Evolutionary conservation across 176 grass and related monocot genomes (phyloP).

Genomic region (Pontederia paniculata): DNA sequence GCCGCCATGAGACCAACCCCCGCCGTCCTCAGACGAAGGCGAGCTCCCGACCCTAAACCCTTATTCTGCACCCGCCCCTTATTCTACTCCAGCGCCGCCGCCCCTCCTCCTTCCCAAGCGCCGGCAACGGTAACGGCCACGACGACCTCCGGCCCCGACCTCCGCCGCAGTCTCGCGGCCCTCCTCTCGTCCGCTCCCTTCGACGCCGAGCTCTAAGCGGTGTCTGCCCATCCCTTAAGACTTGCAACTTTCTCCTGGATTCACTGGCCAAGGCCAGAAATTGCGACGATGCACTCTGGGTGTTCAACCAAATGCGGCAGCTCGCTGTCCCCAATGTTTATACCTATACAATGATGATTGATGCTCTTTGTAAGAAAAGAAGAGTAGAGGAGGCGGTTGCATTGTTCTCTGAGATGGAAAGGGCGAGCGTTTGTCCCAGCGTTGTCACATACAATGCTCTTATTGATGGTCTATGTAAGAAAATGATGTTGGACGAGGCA

Average conservation of each 20-base stretch:
- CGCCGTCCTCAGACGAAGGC: neutral
- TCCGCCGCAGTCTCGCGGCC: slow-evolving; percentile 25
- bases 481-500: slow-evolving; percentile 51
- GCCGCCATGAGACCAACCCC: slow-evolving; percentile 50
- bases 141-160: slow-evolving; percentile 18
- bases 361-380: slow-evolving; percentile 38
- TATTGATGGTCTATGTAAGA: slow-evolving; percentile 63
- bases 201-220: slow-evolving; percentile 23
- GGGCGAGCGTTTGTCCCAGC: slow-evolving; percentile 25
- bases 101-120: too few relatives aligned
- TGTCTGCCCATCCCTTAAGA: slow-evolving; percentile 38
- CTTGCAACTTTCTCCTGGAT: slow-evolving; percentile 45
- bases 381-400: slow-evolving; percentile 29
- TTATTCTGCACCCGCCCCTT: slow-evolving; percentile 20
- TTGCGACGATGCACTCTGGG: slow-evolving; percentile 21
- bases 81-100: slow-evolving; percentile 21
- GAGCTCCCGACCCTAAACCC: slow-evolving; percentile 19
- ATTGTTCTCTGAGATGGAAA: slow-evolving; percentile 46
- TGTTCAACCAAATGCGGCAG: slow-evolving; percentile 56
- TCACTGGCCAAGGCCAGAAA: slow-evolving; percentile 13
- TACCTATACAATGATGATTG: slow-evolving; percentile 58
- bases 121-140: neutral
- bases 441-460: slow-evolving; percentile 61
- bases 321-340: slow-evolving; percentile 28
- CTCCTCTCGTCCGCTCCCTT: slow-evolving; percentile 15